These are phyloP conservation scores for Digitaria exilis DNA, from an alignment of 202 grass and related monocot species.

Conservation along the genomic window DNA sequence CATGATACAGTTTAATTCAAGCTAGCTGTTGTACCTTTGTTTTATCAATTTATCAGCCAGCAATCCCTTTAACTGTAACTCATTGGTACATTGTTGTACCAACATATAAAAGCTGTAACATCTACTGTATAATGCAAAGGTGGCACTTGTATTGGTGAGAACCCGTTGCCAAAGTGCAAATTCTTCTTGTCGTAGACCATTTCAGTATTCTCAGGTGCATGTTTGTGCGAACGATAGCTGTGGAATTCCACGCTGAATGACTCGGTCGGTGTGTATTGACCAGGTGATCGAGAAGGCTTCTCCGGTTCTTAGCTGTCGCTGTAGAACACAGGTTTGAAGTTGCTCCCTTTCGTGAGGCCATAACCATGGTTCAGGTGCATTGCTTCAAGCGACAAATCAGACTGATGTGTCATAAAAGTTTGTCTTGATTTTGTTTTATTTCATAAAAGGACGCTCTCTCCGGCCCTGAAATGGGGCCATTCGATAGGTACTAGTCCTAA, in stretches of 20 bases:
- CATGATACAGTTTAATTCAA: conserved; percentile 49
- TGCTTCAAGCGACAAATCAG: background rate
- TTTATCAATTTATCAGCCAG: conserved; percentile 39
- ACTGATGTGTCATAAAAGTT: background rate
- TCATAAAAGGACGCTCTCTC: background rate
- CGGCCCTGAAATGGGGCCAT: background rate
- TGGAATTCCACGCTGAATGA: background rate
- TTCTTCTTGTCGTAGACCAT: background rate
- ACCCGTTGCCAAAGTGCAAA: background rate
- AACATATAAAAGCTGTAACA: conserved; percentile 25
- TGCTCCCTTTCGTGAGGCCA: background rate
- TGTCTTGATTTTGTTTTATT: background rate
- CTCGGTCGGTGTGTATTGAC: background rate
- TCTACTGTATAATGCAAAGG: conserved; percentile 24
- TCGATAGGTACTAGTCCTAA: background rate
- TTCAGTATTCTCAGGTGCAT: background rate
- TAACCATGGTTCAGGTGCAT: background rate
- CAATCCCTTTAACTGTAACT: conserved; percentile 31
- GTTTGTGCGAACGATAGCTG: background rate
- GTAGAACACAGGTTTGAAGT: background rate
- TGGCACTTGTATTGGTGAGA: conserved; percentile 9
- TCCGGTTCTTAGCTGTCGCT: background rate
- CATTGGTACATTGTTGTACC: conserved; percentile 34
- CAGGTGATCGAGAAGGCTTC: background rate
- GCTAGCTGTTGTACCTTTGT: conserved; percentile 31